Percentiles rank a stretch among this genome's conserved stretches.
These are phyloP conservation scores for Trifolium repens DNA, from an alignment of 306 rosid species.

Conservation along the genomic window DNA sequence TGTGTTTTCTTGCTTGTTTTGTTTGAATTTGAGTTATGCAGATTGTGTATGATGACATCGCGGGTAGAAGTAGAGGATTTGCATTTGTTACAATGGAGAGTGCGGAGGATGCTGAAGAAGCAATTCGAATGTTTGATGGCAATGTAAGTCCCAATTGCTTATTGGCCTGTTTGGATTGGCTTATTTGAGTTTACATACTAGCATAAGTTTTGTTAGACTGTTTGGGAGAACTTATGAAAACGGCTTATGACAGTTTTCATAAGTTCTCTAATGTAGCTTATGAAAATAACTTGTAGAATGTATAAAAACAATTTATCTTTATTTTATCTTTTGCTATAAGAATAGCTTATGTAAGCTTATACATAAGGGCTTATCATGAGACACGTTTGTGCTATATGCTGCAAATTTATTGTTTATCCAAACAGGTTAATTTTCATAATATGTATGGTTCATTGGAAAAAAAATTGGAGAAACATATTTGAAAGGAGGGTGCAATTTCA, in stretches of 20 bases:
- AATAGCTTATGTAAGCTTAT: no score
- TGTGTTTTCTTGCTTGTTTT: neutral
- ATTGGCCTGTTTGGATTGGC: neutral
- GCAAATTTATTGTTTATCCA: no score
- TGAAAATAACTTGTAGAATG: no score
- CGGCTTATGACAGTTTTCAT: no score
- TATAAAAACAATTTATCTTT: no score
- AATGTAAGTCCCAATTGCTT: slow-evolving; percentile 52
- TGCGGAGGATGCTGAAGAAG: slow-evolving; percentile 71
- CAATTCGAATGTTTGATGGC: slow-evolving; percentile 76
- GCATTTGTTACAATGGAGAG: slow-evolving; percentile 80
- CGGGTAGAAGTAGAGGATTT: slow-evolving; percentile 76
- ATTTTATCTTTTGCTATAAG: no score
- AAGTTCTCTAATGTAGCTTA: no score
- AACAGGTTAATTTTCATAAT: neutral
- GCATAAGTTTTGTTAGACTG: no score
- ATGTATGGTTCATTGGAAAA: neutral
- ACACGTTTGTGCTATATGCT: no score
- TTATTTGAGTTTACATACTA: no score
- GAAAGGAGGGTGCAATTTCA: neutral
- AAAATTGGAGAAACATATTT: neutral
- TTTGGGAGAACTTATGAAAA: no score
- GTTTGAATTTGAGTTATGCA: slow-evolving; percentile 31
- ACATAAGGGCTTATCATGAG: no score
- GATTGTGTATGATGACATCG: slow-evolving; percentile 67